Conservation (phyloP, 2,329 filamentous ascomycete species). For the Aspergillus sp. region DNA sequence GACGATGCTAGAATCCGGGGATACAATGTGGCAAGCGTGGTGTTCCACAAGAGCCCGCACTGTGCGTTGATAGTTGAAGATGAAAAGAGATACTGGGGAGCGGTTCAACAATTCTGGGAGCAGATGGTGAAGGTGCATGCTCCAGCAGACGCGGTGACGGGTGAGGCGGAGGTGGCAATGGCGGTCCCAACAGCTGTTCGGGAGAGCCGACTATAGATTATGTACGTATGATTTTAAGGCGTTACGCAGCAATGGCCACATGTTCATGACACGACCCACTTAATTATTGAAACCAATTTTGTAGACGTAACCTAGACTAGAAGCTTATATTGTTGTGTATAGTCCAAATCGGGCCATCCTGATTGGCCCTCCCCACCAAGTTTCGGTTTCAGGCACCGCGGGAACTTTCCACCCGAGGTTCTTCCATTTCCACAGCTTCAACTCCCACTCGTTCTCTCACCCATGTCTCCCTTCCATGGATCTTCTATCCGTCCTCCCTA, state of each 20-base stretch:
- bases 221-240: not conserved
- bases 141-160: not conserved
- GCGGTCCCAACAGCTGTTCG: not conserved
- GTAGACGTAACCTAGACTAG: not conserved
- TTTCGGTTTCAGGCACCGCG: no score
- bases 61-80: constrained; percentile 17
- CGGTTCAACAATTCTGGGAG: constrained; percentile 10
- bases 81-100: constrained; percentile 13
- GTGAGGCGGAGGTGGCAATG: not conserved
- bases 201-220: constrained; percentile 5
- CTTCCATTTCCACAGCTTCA: not conserved
- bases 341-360: not conserved
- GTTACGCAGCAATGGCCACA: not conserved
- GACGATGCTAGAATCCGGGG: constrained; percentile 7
- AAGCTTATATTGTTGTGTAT: not conserved
- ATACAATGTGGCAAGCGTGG: constrained; percentile 1
- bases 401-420: no score
- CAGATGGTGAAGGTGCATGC: not conserved
- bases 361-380: not conserved
- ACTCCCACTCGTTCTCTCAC: not conserved
- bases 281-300: not conserved
- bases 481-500: constrained; percentile 77
- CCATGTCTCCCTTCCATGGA: constrained; percentile 51
- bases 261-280: not conserved
- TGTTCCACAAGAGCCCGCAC: constrained; percentile 10